Evolutionary conservation across 2,329 filamentous ascomycete species (phyloP), one percentile per base, ranked within the genome.

Genomic region (Ceratocystis eucalypticola): DNA sequence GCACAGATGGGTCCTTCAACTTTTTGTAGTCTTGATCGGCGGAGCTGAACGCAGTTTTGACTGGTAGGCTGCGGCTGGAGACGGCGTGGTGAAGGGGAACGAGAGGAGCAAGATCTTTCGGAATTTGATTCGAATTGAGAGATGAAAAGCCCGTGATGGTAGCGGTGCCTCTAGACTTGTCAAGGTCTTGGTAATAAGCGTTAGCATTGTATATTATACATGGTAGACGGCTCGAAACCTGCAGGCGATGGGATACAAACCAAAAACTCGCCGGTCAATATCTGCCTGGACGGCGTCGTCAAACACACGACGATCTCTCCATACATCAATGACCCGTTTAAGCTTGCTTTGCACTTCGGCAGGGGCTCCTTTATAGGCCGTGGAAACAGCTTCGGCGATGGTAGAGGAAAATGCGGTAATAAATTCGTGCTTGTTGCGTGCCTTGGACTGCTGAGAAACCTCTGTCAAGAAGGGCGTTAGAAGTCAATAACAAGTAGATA

Each of bases 381-480:
- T 80, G 15, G 89, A 82, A 8, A 88, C 88, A n/a, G 91, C 93
- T 75, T 99, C 94, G 22, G 90, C 90, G 69, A 99, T 89, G 71
- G 96, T 83, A 3, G 94, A 92, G 59, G 93, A 88, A 75, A 96
- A 97, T 6, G 94, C 93, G 69, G 88, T 82, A 15, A 96, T 82
- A 71, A 99, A 99, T 71, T 99, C 94, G 65, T 92, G 86, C 76
- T 96, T 96, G 69, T 88, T 87, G 45, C 93, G 87, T 61, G 90
- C 93, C 76, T 95, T 96, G 28, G 92, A 96, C 74, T 97, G 94
- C 74, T 99, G 94, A 25, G 91, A 89, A 67, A 99, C 92, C 80
- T 99, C 94, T 94, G 72, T 65, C 25, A 53, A 22, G 59, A 41
- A 65, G 20, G 64, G 55, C 50, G 28, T 46, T 50, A 28, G 46